Base-by-base conservation (phyloP, 441 rosid species). In the Capsella rubella region DNA sequence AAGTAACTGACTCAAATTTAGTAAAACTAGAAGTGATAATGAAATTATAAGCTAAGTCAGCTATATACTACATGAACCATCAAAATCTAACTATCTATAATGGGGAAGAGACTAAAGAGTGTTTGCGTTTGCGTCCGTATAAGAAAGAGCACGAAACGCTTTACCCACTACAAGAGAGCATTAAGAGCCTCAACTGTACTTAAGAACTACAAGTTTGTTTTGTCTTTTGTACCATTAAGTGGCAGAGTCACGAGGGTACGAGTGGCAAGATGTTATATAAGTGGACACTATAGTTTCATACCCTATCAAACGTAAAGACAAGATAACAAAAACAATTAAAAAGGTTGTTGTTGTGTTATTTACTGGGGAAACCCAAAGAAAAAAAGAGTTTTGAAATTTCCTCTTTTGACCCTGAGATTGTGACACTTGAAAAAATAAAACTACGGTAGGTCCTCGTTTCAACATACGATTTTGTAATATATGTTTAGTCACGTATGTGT, bases 261-360 rank as follows among this genome's bases (percentile, higher is more conserved):
- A 63, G 79, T 69, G 71, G 71, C 80, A 69, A 42, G 57, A 50
- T 37, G 9, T 52, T 71, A 65, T 77, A 52, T 76, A 71, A 71
- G 80, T 66, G 69, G 80, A 72, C 76, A 77, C 66, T 45, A 66
- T 67, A 77, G 52, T 71, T 72, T 53, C 69, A 72, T 60, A 72
- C 69, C 77, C 37, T 72, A 77, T 77, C 76, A 77, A 65, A 71
- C 21, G 12, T 59, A 61, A 77, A 71, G 77, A 66, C 73, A 66
- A 71, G 80, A 71, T 77, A 50, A 65, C 68, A 15, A 34, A 58
- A 55, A 21, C 40, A 40, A 8, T 13, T 32, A 43, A 15, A 35
- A 42, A 56, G 28, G 63, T 55, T 35, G 8, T 13, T 37, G 51
- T 37, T 4, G 49, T 76, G 40, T 72, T 47, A 16, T 16, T 16